Evolutionary conservation across 148 eudicot species (phyloP).

Genomic region (Vaccinium macrocarpon): DNA sequence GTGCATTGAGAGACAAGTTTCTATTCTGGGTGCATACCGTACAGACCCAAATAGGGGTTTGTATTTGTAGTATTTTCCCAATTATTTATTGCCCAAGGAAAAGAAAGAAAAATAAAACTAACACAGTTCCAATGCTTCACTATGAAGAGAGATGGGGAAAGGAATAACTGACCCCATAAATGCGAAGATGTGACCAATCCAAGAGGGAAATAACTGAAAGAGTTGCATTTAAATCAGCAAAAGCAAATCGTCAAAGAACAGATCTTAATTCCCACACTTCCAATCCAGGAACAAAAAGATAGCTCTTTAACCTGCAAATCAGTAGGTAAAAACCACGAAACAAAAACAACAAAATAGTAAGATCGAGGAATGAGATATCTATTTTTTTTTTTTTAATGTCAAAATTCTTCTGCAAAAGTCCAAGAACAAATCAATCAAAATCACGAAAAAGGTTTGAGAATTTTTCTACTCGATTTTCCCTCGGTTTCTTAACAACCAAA

Average conservation of each 20-base stretch:
- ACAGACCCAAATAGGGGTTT: too few relatives aligned
- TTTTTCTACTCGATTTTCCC: too few relatives aligned
- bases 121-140: not conserved
- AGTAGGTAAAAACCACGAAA: not conserved
- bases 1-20: not conserved
- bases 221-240: conserved; percentile 11
- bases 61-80: too few relatives aligned
- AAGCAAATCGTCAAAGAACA: conserved; percentile 12
- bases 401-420: too few relatives aligned
- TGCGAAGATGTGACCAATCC: conserved; percentile 17
- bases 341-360: too few relatives aligned
- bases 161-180: conserved; percentile 23
- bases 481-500: not conserved
- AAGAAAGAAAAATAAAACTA: not conserved
- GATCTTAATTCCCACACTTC: conserved; percentile 1
- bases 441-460: too few relatives aligned
- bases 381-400: too few relatives aligned
- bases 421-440: too few relatives aligned
- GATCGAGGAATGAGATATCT: too few relatives aligned
- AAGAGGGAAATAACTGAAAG: conserved; percentile 10
- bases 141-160: not conserved
- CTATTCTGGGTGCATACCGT: not conserved
- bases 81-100: not conserved
- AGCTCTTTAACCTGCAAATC: conserved; percentile 8
- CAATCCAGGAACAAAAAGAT: conserved; percentile 8